phyloP scores from a whole-genome alignment of 768 basidiomycete species.

The Boletus speciosus region DNA sequence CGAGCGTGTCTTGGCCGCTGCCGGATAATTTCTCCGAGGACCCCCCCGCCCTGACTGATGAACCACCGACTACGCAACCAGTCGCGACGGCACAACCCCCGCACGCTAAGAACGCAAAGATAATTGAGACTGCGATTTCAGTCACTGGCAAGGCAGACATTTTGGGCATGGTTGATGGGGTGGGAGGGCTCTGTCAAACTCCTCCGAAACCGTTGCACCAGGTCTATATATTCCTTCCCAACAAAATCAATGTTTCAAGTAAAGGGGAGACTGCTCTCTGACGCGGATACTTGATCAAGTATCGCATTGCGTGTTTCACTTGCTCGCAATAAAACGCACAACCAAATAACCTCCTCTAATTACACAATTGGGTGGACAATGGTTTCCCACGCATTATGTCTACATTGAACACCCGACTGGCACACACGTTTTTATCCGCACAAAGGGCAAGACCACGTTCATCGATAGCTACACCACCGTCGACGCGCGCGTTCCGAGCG shows the following conservation, averaged over 20 bases:
- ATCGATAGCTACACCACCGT: neutral
- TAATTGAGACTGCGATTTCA: neutral
- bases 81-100: constrained; percentile 2
- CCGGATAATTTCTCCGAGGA: neutral
- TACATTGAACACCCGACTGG: constrained; percentile 6
- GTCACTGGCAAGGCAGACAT: neutral
- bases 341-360: too few relatives aligned
- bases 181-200: neutral
- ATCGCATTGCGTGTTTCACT: neutral
- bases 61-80: neutral
- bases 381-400: constrained; percentile 25
- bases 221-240: neutral
- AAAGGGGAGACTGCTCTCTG: neutral
- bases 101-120: neutral
- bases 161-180: neutral
- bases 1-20: neutral
- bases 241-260: neutral
- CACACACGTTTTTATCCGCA: neutral
- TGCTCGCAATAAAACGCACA: neutral
- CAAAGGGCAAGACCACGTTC: constrained; percentile 3
- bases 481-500: constrained; percentile 28
- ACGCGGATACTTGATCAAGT: neutral
- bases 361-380: neutral
- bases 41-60: neutral
- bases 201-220: neutral